phyloP scores from a whole-genome alignment of 1,139 yeast species.

The Geotrichum siamense region DNA sequence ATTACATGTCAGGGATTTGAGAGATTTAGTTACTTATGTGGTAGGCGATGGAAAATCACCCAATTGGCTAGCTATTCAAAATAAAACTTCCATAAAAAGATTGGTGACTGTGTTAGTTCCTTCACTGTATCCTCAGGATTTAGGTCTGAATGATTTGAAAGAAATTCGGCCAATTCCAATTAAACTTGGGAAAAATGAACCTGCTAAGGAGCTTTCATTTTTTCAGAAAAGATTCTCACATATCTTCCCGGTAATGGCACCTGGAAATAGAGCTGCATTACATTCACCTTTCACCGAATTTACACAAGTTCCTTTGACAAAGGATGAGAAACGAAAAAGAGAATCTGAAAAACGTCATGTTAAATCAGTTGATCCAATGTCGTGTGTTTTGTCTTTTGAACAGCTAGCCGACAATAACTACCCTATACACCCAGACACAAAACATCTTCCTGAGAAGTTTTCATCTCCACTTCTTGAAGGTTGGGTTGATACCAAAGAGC shows the following conservation, averaged over 20 bases:
- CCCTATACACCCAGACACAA: conserved; percentile 49
- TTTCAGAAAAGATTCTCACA: conserved; percentile 39
- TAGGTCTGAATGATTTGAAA: conserved; percentile 27
- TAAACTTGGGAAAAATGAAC: conserved; percentile 21
- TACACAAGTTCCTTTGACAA: conserved; percentile 48
- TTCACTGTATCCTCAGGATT: conserved; percentile 49
- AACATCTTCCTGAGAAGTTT: conserved; percentile 23
- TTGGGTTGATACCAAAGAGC: conserved; percentile 53
- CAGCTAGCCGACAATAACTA: conserved; percentile 46
- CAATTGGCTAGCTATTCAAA: conserved; percentile 38
- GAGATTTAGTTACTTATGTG: conserved; percentile 47
- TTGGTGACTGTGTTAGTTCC: conserved; percentile 61
- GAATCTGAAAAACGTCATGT: conserved; percentile 15
- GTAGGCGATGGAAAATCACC: conserved; percentile 42
- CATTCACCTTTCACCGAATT: conserved; percentile 42
- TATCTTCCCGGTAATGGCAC: conserved; percentile 44
- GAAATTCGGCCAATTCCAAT: conserved; percentile 21
- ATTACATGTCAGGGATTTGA: conserved; percentile 33
- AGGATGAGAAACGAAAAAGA: conserved; percentile 42
- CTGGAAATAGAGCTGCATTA: conserved; percentile 56
- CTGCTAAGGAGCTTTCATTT: conserved; percentile 35
- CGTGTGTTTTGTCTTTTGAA: conserved; percentile 44
- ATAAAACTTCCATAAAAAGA: conserved; percentile 35
- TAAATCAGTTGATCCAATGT: conserved; percentile 39
- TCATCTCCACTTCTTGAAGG: conserved; percentile 26